These are phyloP conservation scores for Angomonas desouzai DNA, from an alignment of 208 protist species.

Conservation along the genomic window DNA sequence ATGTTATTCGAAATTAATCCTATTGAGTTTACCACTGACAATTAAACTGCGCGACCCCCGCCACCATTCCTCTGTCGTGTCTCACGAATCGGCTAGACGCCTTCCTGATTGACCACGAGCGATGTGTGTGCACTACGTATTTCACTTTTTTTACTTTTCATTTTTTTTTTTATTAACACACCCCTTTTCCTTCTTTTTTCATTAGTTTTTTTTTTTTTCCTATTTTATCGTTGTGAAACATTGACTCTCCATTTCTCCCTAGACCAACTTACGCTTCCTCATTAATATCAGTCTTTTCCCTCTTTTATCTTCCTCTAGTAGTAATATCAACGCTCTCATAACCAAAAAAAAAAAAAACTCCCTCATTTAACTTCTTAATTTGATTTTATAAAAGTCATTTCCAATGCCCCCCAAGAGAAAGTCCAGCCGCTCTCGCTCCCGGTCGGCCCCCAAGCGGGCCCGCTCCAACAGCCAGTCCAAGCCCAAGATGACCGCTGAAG, in stretches of 20 bases:
- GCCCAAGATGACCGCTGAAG: slow-evolving; percentile 30
- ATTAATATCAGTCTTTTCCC: no score
- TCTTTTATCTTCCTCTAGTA: no score
- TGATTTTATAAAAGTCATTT: no score
- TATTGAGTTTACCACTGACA: not conserved
- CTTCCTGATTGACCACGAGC: slow-evolving; percentile 8
- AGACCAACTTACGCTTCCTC: not conserved
- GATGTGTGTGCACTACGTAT: not conserved
- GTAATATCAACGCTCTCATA: not conserved
- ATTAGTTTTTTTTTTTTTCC: not conserved
- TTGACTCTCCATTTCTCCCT: not conserved
- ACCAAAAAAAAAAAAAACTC: not conserved
- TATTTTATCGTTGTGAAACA: slow-evolving; percentile 2
- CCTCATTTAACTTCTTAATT: slow-evolving; percentile 7
- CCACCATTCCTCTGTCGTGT: slow-evolving; percentile 7
- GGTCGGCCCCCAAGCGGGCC: slow-evolving; percentile 16
- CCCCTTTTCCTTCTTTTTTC: slow-evolving; percentile 4
- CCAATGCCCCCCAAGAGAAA: slow-evolving; percentile 39
- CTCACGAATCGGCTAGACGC: not conserved
- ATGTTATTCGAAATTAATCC: slow-evolving; percentile 7
- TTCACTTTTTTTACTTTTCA: slow-evolving; percentile 5
- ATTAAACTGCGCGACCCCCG: slow-evolving; percentile 8
- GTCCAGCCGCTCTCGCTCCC: slow-evolving; percentile 26
- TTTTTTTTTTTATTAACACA: not conserved
- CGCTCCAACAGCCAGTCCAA: slow-evolving; percentile 1